A percentile compares a stretch with the other conserved stretches of the same genome.
These are phyloP conservation scores for Dipteronia dyeriana DNA, from an alignment of 345 rosid species.

Conservation along the genomic window DNA sequence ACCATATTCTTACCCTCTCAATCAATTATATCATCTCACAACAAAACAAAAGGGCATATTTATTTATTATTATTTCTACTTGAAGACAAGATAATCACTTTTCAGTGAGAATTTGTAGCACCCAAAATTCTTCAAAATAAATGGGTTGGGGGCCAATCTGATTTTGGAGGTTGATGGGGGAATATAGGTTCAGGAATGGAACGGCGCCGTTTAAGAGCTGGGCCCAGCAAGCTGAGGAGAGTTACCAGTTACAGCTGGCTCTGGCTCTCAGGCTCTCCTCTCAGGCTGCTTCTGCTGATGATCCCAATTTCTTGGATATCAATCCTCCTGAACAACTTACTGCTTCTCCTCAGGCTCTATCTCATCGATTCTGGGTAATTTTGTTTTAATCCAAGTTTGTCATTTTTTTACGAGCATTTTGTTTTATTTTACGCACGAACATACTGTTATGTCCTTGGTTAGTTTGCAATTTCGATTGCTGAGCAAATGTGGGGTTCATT, in stretches of 20 bases:
- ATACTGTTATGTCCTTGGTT: background rate
- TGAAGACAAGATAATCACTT: too few species aligned
- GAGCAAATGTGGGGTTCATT: background rate
- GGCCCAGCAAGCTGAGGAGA: constrained; percentile 64
- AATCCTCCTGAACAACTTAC: constrained; percentile 21
- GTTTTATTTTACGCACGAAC: background rate
- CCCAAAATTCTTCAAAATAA: too few species aligned
- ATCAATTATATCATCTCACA: background rate
- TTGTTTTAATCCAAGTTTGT: background rate
- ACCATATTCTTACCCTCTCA: background rate
- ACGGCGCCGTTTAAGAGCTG: constrained; percentile 33
- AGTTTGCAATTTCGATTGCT: background rate
- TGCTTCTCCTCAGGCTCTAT: constrained; percentile 38
- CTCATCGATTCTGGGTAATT: constrained; percentile 59
- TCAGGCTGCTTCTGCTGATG: constrained; percentile 47
- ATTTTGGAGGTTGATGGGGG: constrained; percentile 1
- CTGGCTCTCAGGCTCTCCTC: constrained; percentile 51
- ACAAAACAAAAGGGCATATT: too few species aligned
- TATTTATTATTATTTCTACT: too few species aligned
- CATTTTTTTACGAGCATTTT: background rate
- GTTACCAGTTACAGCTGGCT: constrained; percentile 61
- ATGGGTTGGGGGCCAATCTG: too few species aligned
- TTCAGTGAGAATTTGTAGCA: too few species aligned
- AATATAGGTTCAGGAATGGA: background rate
- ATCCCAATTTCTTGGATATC: constrained; percentile 51